phyloP scores from a whole-genome alignment of 108 stramenopile species.

The Skeletonema marinoi region DNA sequence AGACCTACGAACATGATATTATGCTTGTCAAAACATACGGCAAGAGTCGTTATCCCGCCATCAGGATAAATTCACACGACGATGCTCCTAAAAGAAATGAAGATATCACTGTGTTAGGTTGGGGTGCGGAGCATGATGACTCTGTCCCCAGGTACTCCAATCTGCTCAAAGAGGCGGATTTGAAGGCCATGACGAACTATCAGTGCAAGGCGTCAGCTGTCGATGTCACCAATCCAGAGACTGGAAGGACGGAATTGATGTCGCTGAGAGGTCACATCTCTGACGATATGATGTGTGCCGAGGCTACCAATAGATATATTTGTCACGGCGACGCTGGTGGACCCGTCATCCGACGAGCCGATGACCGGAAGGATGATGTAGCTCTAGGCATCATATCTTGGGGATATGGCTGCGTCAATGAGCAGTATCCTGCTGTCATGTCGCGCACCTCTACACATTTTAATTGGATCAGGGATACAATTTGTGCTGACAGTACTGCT shows the following conservation, averaged over 20 bases:
- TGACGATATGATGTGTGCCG: conserved; percentile 66
- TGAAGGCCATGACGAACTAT: conserved; percentile 21
- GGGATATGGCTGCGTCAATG: conserved; percentile 63
- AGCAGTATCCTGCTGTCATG: conserved; percentile 54
- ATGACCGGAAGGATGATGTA: conserved; percentile 20
- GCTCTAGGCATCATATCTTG: conserved; percentile 51
- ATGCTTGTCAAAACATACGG: conserved; percentile 42
- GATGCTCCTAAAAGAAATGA: background rate
- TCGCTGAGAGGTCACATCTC: conserved; percentile 30
- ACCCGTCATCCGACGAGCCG: conserved; percentile 22
- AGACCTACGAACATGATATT: conserved; percentile 42
- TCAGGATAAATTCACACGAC: background rate
- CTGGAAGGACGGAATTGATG: background rate
- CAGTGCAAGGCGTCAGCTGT: conserved; percentile 16
- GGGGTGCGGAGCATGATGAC: conserved; percentile 22
- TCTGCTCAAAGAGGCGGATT: conserved; percentile 10
- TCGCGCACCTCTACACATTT: conserved; percentile 37
- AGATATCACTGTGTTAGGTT: conserved; percentile 32
- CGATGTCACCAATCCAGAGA: conserved; percentile 18
- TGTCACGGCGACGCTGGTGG: conserved; percentile 61
- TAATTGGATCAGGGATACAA: conserved; percentile 50
- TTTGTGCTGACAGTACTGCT: conserved; percentile 45
- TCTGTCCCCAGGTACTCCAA: conserved; percentile 16
- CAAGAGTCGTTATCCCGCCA: conserved; percentile 16
- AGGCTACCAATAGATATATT: conserved; percentile 19